Conservation (phyloP, 257 asterid genomes). For the Plantago ovata region DNA sequence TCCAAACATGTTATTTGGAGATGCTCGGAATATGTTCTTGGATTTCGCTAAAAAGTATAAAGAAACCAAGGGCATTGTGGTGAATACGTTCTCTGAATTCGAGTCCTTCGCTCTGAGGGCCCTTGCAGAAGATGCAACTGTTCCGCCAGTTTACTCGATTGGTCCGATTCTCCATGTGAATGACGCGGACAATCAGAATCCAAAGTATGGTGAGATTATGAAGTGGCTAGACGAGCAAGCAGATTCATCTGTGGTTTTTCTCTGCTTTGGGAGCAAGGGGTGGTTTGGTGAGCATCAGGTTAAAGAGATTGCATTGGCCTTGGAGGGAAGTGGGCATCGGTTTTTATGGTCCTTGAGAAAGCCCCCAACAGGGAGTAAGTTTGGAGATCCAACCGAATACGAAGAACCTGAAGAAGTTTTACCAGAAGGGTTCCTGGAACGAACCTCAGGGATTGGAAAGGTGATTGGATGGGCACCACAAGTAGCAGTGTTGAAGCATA, state of each 20-base stretch:
- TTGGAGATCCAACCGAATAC: conserved; percentile 16
- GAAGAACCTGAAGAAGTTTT: conserved; percentile 24
- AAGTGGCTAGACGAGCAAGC: conserved; percentile 30
- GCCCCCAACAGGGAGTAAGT: conserved; percentile 14
- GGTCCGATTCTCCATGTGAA: conserved; percentile 30
- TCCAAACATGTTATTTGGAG: background rate
- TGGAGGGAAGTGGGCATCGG: conserved; percentile 16
- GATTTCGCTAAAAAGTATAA: conserved; percentile 7
- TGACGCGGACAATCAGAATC: background rate
- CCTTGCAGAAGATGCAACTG: conserved; percentile 7
- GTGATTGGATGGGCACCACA: conserved; percentile 59
- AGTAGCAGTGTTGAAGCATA: conserved; percentile 36
- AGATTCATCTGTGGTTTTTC: conserved; percentile 22
- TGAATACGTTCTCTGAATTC: conserved; percentile 33
- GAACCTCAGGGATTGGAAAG: conserved; percentile 35
- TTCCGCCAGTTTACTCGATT: conserved; percentile 34
- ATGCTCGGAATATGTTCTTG: conserved; percentile 7
- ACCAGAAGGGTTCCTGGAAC: conserved; percentile 44
- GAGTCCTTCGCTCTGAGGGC: conserved; percentile 27
- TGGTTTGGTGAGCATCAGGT: conserved; percentile 14
- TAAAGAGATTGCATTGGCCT: conserved; percentile 22
- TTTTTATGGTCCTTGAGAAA: conserved; percentile 47
- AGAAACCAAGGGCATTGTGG: conserved; percentile 26
- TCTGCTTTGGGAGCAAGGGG: conserved; percentile 26
- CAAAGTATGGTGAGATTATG: conserved; percentile 10